Evolutionary conservation across 345 rosid genomes (phyloP).

Genomic region (Arabis hirsuta): DNA sequence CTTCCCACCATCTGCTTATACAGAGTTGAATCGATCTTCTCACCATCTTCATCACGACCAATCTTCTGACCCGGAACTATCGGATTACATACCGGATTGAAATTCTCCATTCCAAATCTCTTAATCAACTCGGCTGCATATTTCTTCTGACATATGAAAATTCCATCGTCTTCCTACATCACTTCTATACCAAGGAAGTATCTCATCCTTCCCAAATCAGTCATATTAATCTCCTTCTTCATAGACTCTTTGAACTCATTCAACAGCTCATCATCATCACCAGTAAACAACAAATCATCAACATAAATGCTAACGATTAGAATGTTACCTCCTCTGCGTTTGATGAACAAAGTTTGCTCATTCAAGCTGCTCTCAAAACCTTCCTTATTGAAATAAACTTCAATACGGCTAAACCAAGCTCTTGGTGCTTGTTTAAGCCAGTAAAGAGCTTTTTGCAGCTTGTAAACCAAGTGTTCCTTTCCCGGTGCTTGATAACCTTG

Average conservation of each 20-base stretch:
- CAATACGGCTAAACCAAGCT: too few relatives aligned
- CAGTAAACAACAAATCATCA: not conserved
- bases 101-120: not conserved
- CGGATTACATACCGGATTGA: not conserved
- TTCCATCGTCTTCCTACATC: accelerated
- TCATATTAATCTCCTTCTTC: not conserved
- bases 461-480: too few relatives aligned
- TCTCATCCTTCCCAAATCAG: not conserved
- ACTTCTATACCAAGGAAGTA: constrained; percentile 1
- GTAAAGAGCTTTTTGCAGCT: too few relatives aligned
- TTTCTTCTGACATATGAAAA: not conserved
- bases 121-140: not conserved
- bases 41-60: not conserved
- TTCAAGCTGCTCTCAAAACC: not conserved
- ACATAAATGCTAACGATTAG: not conserved
- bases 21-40: not conserved
- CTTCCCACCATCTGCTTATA: not conserved
- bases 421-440: too few relatives aligned
- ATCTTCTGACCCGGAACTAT: not conserved
- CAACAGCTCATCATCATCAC: not conserved
- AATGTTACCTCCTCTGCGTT: not conserved
- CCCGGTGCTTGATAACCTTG: too few relatives aligned
- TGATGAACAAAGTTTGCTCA: not conserved
- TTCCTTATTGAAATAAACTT: not conserved
- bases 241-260: not conserved